Base-by-base conservation (phyloP, 2,329 filamentous ascomycete species). In the Plectosphaerella plurivora region DNA sequence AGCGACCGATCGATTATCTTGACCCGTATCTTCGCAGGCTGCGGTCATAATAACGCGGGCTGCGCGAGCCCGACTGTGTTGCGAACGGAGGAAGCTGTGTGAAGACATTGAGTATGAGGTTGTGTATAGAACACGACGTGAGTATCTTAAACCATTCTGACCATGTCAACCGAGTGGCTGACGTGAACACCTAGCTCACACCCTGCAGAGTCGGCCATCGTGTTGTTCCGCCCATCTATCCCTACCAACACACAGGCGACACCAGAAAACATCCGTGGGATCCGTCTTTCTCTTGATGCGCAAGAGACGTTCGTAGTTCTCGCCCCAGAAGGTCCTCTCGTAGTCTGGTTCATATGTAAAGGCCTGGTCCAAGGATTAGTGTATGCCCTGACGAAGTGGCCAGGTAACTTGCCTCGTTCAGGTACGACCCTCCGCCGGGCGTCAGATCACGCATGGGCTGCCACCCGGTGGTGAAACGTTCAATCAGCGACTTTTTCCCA, bases 381-480 rank as follows among this genome's bases (percentile, higher is more conserved):
- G 11, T 8, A 33, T 33, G 28, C 28, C 28, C 11, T 12, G 28
- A 33, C 28, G 28, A 3, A 33, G 3, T 4, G 28, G 28, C 8
- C 11, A 8, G 28, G 7, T 69, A 53, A 51, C 49, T 47, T 54
- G 55, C 51, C 50, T 59, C 57, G 6, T 55, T 57, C 49, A 59
- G 52, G 53, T 59, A 59, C 15, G 56, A 55, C 24, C 57, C 57
- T 9, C 55, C 57, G 14, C 51, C 57, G 20, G 57, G 57, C 2
- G 55, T 57, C 8, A 58, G 52, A 25, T 58, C 55, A 3, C 68
- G 67, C 4, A 79, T 52, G 0, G 68, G 66, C 8, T 72, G 57
- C n/a, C 66, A 65, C 0, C 59, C 55, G 0, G 45, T 45, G 16
- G 69, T 60, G 2, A 74, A 47, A 0, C 51, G 50, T 0, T 57